Base-by-base conservation (phyloP, 495 filamentous ascomycete species). In the Darksidea phi region DNA sequence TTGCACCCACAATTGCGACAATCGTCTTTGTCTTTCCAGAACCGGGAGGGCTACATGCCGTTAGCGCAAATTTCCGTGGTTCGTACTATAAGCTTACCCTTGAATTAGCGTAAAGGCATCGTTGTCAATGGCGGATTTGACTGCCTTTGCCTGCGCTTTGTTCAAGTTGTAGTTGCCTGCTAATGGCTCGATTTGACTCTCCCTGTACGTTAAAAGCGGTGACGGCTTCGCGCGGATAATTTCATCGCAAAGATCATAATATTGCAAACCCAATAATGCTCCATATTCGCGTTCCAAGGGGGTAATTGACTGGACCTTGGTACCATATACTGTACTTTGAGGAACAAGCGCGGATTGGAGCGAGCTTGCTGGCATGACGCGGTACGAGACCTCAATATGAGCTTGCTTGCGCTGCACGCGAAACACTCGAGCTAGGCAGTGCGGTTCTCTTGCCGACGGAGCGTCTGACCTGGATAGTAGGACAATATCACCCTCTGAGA, bases 11-110 rank as follows among this genome's bases (percentile, higher is more conserved):
- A 76, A 97, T 95, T 47, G 93, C 94, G 59, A 96, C 84, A 54
- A 98, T 97, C 0, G 94, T 98, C 72, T 97, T 98, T 0, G 94
- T 98, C 75, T 98, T 98, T 68, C 94, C 94, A 3, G 93, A 94
- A 69, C 94, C 94, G 1, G 94, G 94, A 49, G 94, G 95, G 41
- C 82, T 84, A 51, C 37, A 57, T 13, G n/a, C 18, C 67, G 32
- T 28, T 55, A 28, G 17, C 8, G 17, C 26, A 15, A n/a, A 24
- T 32, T 37, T 45, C 7, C 23, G 17, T 28, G 42, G 23, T 1
- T 13, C 55, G 37, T 8, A 17, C 26, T n/a, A 48, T 38, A 17
- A 63, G 50, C 76, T 68, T 78, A 84, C 82, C 94, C 94, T 74
- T 98, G 94, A 57, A 98, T 89, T 49, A 98, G 79, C 7, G 92